Evolutionary conservation across 768 basidiomycete genomes (phyloP), one percentile per base, ranked within the genome.

Genomic region (Paxillus ammoniavirescens): DNA sequence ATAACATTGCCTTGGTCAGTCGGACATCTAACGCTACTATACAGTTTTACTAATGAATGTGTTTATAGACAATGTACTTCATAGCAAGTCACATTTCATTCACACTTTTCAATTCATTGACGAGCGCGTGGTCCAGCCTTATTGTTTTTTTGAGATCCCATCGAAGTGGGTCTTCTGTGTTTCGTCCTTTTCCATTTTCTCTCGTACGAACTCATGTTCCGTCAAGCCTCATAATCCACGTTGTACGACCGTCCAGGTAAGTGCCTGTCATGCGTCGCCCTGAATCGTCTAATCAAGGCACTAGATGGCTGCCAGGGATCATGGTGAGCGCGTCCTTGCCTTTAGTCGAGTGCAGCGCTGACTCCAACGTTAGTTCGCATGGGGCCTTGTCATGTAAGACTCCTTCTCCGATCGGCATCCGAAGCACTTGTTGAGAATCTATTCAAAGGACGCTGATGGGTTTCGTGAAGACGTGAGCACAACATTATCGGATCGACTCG

Each of bases 301-400:
- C 9, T 49, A 81, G 77, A 65, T 86, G 84, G 82, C 71, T 87
- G 8, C 82, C 85, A 2, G 79, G 78, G n/a, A 82, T 87, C 30
- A 82, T 82, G 50, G 82, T 83, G 61, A 47, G 73, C 63, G 17
- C 4, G 36, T 8, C 8, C 14, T 17, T 30, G 33, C 8, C 3
- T 9, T n/a, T 26, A 26, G 26, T 26, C 26, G 30, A 26, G 35
- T 14, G 18, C 31, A 10, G 43, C 7, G 23, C 46, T 45, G 30
- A 58, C 40, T 43, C 12, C 18, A 31, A 23, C 47, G 12, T 4
- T 40, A 84, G 84, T 63, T 82, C 21, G 59, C 75, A 5, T 87
- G 86, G 85, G 86, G 86, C 2, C 69, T 79, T 4, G 75, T 85
- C 42, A 82, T 82, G 83, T 83, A 50, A 46, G 77, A 65, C 5